phyloP scores from a whole-genome alignment of 768 basidiomycete species.

The Termitomyces sp. region DNA sequence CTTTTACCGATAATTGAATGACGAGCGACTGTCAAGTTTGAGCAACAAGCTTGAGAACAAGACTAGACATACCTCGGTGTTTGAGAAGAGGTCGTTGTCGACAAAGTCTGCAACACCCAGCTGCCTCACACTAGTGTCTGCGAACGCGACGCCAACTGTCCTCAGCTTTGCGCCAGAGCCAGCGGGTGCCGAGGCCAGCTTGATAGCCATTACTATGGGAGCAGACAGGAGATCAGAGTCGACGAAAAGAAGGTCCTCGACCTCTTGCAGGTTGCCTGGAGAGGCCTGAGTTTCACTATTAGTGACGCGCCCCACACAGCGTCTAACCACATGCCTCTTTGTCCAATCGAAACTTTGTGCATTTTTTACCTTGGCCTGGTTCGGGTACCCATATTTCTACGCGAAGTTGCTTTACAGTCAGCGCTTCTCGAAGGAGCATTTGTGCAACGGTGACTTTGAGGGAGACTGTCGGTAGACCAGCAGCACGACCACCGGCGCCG shows the following conservation, averaged over 20 bases:
- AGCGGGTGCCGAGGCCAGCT: slow-evolving; percentile 52
- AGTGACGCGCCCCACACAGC: neutral
- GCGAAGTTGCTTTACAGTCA: slow-evolving; percentile 85
- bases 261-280: slow-evolving; percentile 62
- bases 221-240: slow-evolving; percentile 76
- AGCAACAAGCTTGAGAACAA: neutral
- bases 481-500: slow-evolving; percentile 54
- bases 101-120: slow-evolving; percentile 89
- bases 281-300: slow-evolving; percentile 30
- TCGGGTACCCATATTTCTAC: slow-evolving; percentile 89
- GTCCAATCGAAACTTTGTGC: slow-evolving; percentile 67
- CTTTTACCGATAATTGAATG: slow-evolving; percentile 97
- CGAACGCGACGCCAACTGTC: slow-evolving; percentile 84
- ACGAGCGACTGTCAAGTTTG: slow-evolving; percentile 66
- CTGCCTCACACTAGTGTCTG: slow-evolving; percentile 80
- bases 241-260: slow-evolving; percentile 83
- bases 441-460: slow-evolving; percentile 76
- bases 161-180: slow-evolving; percentile 58
- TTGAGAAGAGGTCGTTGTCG: slow-evolving; percentile 94
- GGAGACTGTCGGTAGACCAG: slow-evolving; percentile 70
- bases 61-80: slow-evolving; percentile 68
- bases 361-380: slow-evolving; percentile 68
- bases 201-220: slow-evolving; percentile 88
- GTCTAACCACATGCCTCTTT: slow-evolving; percentile 57
- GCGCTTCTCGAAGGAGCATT: slow-evolving; percentile 77